A percentile compares a stretch with the other conserved stretches of the same genome.
These are phyloP conservation scores for Cordyceps cicadae DNA, from an alignment of 2,329 filamentous ascomycete species.

Conservation along the genomic window DNA sequence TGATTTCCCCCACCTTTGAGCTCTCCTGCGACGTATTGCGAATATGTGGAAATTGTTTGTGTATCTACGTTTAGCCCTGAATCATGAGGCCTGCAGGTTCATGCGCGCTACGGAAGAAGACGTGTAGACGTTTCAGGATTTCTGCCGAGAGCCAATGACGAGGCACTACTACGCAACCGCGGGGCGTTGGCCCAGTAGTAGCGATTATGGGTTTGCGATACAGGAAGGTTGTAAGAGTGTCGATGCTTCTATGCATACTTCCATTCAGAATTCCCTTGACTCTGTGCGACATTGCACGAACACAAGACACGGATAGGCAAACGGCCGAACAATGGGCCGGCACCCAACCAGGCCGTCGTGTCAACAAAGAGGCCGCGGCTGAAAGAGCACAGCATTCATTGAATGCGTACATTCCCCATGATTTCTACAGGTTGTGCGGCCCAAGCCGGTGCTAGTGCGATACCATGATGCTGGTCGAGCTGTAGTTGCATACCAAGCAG, in stretches of 20 bases:
- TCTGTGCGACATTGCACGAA: not conserved
- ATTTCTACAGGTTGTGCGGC: not conserved
- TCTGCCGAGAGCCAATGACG: not conserved
- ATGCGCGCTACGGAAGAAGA: not conserved
- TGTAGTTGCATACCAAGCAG: not conserved
- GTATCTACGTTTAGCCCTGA: not conserved
- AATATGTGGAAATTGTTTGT: not conserved
- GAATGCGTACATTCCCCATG: not conserved
- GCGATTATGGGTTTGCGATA: not conserved
- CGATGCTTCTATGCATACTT: not conserved
- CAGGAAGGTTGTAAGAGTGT: not conserved
- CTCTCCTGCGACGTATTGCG: not conserved
- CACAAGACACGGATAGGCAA: not conserved
- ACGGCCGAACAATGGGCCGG: not conserved
- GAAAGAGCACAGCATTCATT: not conserved
- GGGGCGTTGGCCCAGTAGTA: not conserved
- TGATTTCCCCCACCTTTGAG: not conserved
- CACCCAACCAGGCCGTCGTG: not conserved
- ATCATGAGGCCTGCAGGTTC: not conserved
- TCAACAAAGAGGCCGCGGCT: not conserved
- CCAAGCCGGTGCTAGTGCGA: not conserved
- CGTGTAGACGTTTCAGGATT: constrained; percentile 1
- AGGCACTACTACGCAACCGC: not conserved
- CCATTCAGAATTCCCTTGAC: not conserved
- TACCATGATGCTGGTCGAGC: not conserved